phyloP scores from a whole-genome alignment of 176 grass and related monocot genomes.

The Otatea glauca region DNA sequence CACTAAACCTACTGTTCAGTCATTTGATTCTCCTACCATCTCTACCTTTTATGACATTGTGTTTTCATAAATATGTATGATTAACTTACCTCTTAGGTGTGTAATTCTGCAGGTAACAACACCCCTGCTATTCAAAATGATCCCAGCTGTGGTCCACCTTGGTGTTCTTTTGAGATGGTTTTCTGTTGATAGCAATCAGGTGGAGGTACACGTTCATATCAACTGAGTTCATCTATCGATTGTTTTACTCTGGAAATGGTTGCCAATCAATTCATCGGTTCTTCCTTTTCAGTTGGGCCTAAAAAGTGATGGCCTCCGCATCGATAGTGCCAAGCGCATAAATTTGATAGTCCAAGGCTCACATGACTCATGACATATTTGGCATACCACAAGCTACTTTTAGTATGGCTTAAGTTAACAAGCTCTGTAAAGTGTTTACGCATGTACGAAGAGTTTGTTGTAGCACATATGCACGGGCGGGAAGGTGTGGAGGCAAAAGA shows the following conservation, averaged over 20 bases:
- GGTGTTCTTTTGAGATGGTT: slow-evolving; percentile 97
- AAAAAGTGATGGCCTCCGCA: slow-evolving; percentile 74
- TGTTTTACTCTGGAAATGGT: slow-evolving; percentile 46
- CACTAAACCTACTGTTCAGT: not conserved
- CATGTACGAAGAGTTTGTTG: slow-evolving; percentile 49
- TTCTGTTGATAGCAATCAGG: slow-evolving; percentile 81
- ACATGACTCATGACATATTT: slow-evolving; percentile 84
- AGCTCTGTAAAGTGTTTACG: slow-evolving; percentile 49
- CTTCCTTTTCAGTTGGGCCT: slow-evolving; percentile 76
- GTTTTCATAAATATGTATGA: not conserved
- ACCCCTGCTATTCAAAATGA: slow-evolving; percentile 96
- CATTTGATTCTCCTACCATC: not conserved
- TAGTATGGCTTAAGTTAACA: slow-evolving; percentile 49
- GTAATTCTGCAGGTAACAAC: slow-evolving; percentile 79
- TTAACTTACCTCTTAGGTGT: slow-evolving; percentile 30
- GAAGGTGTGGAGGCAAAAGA: slow-evolving; percentile 26
- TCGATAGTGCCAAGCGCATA: slow-evolving; percentile 85
- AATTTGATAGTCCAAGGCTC: slow-evolving; percentile 82
- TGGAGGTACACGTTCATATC: slow-evolving; percentile 78
- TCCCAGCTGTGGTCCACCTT: slow-evolving; percentile 91
- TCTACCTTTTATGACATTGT: not conserved
- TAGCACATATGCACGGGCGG: slow-evolving; percentile 36
- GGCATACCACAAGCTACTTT: slow-evolving; percentile 50
- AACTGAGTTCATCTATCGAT: slow-evolving; percentile 51
- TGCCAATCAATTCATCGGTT: slow-evolving; percentile 57